phyloP scores from a whole-genome alignment of 2,329 filamentous ascomycete species.

The Mycosphaerella sp. region DNA sequence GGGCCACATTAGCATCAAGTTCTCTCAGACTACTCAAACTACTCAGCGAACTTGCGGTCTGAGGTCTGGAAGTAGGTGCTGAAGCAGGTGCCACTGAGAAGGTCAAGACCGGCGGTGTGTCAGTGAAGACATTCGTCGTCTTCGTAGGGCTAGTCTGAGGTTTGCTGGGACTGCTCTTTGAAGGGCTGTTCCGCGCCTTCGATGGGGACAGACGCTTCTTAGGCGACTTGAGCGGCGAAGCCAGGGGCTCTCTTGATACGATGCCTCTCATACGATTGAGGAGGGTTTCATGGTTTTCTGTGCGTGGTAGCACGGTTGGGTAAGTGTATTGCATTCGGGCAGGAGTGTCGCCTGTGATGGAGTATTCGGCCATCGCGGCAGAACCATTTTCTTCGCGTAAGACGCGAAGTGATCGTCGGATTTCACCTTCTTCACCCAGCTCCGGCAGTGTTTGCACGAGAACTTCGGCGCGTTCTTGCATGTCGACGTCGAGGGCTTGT shows the following conservation, averaged over 20 bases:
- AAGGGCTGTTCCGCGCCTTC: slow-evolving; percentile 19
- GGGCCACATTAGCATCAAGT: slow-evolving; percentile 43
- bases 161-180: slow-evolving; percentile 27
- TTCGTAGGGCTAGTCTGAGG: slow-evolving; percentile 28
- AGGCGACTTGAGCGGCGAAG: slow-evolving; percentile 28
- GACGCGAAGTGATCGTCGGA: slow-evolving; percentile 63
- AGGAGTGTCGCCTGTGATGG: slow-evolving; percentile 78
- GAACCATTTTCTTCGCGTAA: slow-evolving; percentile 63
- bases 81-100: slow-evolving; percentile 15
- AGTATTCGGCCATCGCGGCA: slow-evolving; percentile 68
- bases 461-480: slow-evolving; percentile 53
- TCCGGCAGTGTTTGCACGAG: slow-evolving; percentile 57
- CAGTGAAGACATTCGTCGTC: slow-evolving; percentile 29
- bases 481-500: slow-evolving; percentile 60
- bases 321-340: slow-evolving; percentile 76
- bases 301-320: slow-evolving; percentile 70
- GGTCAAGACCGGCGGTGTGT: slow-evolving; percentile 26
- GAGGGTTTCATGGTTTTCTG: slow-evolving; percentile 55
- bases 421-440: slow-evolving; percentile 47
- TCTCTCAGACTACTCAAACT: slow-evolving; percentile 37
- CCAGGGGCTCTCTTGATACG: slow-evolving; percentile 21
- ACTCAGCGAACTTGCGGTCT: slow-evolving; percentile 25
- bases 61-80: slow-evolving; percentile 25
- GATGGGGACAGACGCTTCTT: slow-evolving; percentile 31
- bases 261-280: slow-evolving; percentile 47